Base-by-base conservation (phyloP, 2,329 filamentous ascomycete species). In the Talaromyces sp. region DNA sequence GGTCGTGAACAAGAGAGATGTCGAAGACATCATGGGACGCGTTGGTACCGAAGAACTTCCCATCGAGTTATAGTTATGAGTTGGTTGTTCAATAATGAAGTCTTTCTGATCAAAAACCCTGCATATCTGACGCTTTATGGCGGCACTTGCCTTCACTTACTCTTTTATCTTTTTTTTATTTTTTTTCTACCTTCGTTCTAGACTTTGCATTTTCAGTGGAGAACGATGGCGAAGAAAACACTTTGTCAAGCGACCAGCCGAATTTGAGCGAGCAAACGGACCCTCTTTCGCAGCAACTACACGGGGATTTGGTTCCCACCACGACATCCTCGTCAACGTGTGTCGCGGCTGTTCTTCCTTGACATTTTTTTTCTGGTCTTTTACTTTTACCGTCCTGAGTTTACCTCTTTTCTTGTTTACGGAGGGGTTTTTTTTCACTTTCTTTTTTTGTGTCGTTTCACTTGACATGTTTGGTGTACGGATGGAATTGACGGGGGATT, bases 1-100 rank as follows among this genome's bases (percentile, higher is more conserved):
- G 12, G 91, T 96, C 18, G 90, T 99, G 28, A 89, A 92, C 65
- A 88, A 96, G 78, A 86, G 87, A 60, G 93, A 98, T 70, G 96
- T 98, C 68, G 90, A 96, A 72, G 85, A 83, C 47, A 89, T 92
- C 58, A 83, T 94, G 78, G 84, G 77, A 44, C 73, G 76, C 61
- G 74, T 68, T 27, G 69, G 58, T 9, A 54, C 69, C 42, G 56
- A 62, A 31, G 54, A 42, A 64, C 72, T 71, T 70, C 50, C 50
- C 2, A 53, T 31, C 14, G 7, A 53, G 9, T 31, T 31, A 53
- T 53, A 53, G 30, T 53, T 30, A 18, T 16, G 5, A 53, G 12
- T 53, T 53, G 14, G 16, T 31, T 31, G 23, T 31, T 28, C 50
- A 51, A 9, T 28, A 53, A 30, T 31, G 14, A 53, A 53, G 18